Conservation (phyloP, 2,329 filamentous ascomycete species). For the Colletotrichum salicis region DNA sequence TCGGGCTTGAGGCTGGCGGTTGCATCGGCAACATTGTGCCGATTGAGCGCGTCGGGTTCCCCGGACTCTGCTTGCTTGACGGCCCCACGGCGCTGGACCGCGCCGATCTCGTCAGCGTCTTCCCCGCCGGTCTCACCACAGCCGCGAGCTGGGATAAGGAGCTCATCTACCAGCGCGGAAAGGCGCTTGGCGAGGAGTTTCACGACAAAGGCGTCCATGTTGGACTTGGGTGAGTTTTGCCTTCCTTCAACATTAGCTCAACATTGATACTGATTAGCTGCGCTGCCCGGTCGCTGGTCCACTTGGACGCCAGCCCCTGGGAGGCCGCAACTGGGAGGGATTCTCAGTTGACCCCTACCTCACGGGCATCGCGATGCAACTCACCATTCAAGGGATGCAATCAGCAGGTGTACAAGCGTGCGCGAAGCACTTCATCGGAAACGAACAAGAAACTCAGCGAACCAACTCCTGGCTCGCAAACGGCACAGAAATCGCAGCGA, state of each 20-base stretch:
- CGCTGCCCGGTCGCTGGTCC: conserved; percentile 74
- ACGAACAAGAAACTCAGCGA: conserved; percentile 74
- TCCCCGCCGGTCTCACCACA: conserved; percentile 82
- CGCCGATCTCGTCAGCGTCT: conserved; percentile 63
- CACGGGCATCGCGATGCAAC: conserved; percentile 69
- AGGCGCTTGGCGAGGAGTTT: conserved; percentile 76
- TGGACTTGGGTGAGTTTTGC: conserved; percentile 63
- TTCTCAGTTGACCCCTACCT: conserved; percentile 85
- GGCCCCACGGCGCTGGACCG: conserved; percentile 75
- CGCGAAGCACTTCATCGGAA: conserved; percentile 70
- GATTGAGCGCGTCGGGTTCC: conserved; percentile 70
- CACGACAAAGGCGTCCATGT: conserved; percentile 78
- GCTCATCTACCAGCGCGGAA: conserved; percentile 77
- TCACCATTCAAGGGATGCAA: conserved; percentile 71
- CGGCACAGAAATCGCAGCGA: conserved; percentile 58
- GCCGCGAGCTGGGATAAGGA: conserved; percentile 83
- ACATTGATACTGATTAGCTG: neutral
- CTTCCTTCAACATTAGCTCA: neutral
- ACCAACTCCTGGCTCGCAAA: conserved; percentile 57
- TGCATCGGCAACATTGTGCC: conserved; percentile 73
- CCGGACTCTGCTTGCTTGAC: conserved; percentile 81
- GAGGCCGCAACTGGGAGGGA: conserved; percentile 85
- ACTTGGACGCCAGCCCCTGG: conserved; percentile 77
- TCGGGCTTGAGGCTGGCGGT: conserved; percentile 78
- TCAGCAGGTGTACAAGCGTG: conserved; percentile 50